A percentile compares a stretch with the other conserved stretches of the same genome.
Evolutionary conservation across 768 basidiomycete species (phyloP).

Genomic region (Trichaptum fuscoviolaceum): DNA sequence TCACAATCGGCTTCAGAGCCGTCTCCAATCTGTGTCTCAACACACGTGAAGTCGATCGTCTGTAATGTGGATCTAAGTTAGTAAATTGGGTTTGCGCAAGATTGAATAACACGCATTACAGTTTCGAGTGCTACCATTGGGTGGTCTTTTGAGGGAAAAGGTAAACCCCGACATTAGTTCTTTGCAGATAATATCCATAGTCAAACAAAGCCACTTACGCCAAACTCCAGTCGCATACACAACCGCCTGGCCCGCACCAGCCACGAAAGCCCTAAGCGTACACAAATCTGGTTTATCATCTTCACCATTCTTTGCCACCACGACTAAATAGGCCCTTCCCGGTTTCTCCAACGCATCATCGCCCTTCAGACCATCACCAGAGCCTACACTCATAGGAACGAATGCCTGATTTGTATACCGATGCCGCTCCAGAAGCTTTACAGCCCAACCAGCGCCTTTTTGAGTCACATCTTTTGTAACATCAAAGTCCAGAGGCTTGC

Average conservation of each 20-base stretch:
- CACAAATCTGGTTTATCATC: slow-evolving; percentile 74
- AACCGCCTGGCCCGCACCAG: slow-evolving; percentile 77
- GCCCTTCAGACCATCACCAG: slow-evolving; percentile 27
- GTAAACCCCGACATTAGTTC: not conserved
- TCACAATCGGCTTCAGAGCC: slow-evolving; percentile 81
- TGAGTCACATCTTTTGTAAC: slow-evolving; percentile 19
- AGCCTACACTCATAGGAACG: slow-evolving; percentile 79
- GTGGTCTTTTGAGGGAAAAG: slow-evolving; percentile 58
- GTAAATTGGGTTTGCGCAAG: slow-evolving; percentile 4
- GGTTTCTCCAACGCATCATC: slow-evolving; percentile 43
- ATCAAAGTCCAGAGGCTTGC: slow-evolving; percentile 46
- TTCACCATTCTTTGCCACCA: slow-evolving; percentile 74
- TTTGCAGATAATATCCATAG: not conserved
- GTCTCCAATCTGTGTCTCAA: slow-evolving; percentile 90
- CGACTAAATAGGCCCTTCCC: slow-evolving; percentile 66
- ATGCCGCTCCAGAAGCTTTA: slow-evolving; percentile 85
- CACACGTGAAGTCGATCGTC: slow-evolving; percentile 78
- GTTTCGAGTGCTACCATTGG: slow-evolving; percentile 81
- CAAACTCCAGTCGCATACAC: slow-evolving; percentile 80
- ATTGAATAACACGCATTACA: slow-evolving; percentile 33
- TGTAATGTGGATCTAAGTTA: slow-evolving; percentile 26
- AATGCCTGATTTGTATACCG: slow-evolving; percentile 88
- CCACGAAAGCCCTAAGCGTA: slow-evolving; percentile 78
- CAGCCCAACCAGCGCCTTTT: slow-evolving; percentile 42
- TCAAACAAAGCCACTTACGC: slow-evolving; percentile 59